Conservation (phyloP, 1,139 yeast species). For the Scheffersomyces titani region DNA sequence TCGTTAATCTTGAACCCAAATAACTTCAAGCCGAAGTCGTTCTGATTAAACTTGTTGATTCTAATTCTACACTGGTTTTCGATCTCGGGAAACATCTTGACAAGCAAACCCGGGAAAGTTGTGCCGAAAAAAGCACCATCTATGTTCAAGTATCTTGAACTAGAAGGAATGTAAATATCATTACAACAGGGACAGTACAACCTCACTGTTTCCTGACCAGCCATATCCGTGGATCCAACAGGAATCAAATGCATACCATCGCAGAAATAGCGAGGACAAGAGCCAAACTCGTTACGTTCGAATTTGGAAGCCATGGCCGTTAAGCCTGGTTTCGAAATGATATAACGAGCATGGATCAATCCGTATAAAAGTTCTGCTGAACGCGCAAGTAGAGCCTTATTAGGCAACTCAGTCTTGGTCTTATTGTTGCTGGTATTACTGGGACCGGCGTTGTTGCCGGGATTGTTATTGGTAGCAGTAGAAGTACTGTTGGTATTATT, state of each 20-base stretch:
- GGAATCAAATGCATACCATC: conserved; percentile 93
- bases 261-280: conserved; percentile 88
- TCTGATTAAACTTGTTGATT: conserved; percentile 53
- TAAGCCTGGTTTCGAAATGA: conserved; percentile 85
- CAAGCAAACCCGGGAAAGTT: conserved; percentile 88
- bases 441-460: background rate
- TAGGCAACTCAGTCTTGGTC: conserved; percentile 52
- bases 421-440: conserved; percentile 5
- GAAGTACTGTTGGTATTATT: conserved; percentile 1
- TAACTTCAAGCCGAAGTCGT: conserved; percentile 67
- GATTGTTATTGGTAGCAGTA: conserved; percentile 1
- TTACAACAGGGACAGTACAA: conserved; percentile 93
- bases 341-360: conserved; percentile 88
- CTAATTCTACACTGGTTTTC: conserved; percentile 54
- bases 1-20: conserved; percentile 89
- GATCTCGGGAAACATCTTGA: conserved; percentile 87
- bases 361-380: conserved; percentile 93
- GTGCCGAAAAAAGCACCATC: conserved; percentile 99
- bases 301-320: conserved; percentile 96
- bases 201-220: conserved; percentile 90
- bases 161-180: conserved; percentile 85
- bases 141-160: conserved; percentile 79
- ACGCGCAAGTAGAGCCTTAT: conserved; percentile 77
- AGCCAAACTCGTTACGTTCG: conserved; percentile 86
- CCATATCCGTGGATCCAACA: conserved; percentile 86